Conservation (phyloP, 2,329 filamentous ascomycete species). For the Aspergillus piperis region DNA sequence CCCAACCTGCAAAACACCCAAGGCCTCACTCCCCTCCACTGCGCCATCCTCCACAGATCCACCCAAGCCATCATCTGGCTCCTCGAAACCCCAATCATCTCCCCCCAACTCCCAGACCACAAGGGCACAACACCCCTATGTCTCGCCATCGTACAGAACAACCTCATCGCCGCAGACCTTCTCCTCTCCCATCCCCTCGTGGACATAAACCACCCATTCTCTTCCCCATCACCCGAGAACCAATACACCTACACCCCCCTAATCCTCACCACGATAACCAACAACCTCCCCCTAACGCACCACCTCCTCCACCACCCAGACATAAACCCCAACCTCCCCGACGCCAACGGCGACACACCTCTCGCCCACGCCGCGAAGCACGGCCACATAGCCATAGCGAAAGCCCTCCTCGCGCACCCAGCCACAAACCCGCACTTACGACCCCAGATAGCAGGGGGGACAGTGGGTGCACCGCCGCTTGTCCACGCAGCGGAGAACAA, state of each 20-base stretch:
- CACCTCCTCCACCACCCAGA: background rate
- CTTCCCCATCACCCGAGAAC: background rate
- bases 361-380: background rate
- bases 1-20: background rate
- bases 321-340: background rate
- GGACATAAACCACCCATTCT: background rate
- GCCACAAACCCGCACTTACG: background rate
- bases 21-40: background rate
- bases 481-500: background rate
- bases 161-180: background rate
- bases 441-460: background rate
- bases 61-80: background rate
- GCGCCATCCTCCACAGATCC: background rate
- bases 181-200: background rate
- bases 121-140: background rate
- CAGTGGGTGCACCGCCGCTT: too few species aligned
- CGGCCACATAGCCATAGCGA: background rate
- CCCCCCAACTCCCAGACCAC: background rate
- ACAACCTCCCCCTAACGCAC: too few species aligned
- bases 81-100: background rate
- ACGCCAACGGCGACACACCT: background rate
- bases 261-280: background rate
- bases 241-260: background rate
- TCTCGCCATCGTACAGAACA: background rate
- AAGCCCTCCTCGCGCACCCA: background rate